Evolutionary conservation across 2,329 filamentous ascomycete species (phyloP), one percentile per base, ranked within the genome.

Genomic region (Fusarium agapanthi): DNA sequence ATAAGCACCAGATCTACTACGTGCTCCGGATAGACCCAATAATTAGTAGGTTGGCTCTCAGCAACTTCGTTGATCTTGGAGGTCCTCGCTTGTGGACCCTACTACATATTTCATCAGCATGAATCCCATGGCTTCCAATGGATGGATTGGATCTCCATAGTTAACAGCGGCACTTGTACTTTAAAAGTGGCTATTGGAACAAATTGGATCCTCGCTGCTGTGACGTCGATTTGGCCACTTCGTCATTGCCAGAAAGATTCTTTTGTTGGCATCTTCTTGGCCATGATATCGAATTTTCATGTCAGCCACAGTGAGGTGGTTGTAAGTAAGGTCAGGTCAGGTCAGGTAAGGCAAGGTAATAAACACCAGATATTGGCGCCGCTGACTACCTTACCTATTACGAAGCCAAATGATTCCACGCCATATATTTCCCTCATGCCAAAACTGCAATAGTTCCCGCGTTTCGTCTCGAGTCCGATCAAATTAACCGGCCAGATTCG

Each of bases 201-300:
- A 58, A 70, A 72, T 47, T 28, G 44, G 44, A 47, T 71, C 51
- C 34, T 72, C 37, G 45, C 53, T 65, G 51, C 28, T 75, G 68
- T 76, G 75, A 76, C 71, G 75, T 77, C 65, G 71, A 55, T 65
- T 68, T 76, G 65, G 68, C 60, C 61, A 71, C 65, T 62, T 54
- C 58, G 58, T 65, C 67, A 73, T 73, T 67, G 54, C 43, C 56
- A 58, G 53, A 59, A 18, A 37, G 37, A 43, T 45, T 30, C 43
- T 56, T 55, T 45, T 48, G 47, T 38, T 61, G 55, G 41, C 61
- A 51, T 47, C 54, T 62, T 58, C 60, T 59, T 54, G 61, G 61
- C 56, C 48, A 50, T n/a, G 37, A 50, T 24, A 22, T 48, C 32
- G 54, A 67, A 58, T 37, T 43, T 67, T 47, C 47, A 47, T 43